Conservation (phyloP, 768 basidiomycete species). For the Boletellus emodensis region DNA sequence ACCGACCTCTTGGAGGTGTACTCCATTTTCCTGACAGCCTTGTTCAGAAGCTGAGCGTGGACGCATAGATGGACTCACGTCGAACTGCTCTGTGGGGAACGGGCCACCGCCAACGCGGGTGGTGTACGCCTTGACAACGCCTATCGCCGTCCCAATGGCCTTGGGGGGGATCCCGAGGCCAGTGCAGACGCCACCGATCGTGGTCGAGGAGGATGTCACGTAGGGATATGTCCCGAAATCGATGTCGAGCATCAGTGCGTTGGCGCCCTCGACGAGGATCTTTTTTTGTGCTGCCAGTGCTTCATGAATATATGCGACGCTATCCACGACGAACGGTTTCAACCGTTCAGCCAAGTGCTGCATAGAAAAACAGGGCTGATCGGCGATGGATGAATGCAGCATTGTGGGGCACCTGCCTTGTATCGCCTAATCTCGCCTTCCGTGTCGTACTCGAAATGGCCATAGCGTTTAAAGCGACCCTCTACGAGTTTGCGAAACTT, state of each 20-base stretch:
- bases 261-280: conserved; percentile 94
- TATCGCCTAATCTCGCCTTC: conserved; percentile 94
- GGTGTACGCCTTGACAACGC: conserved; percentile 97
- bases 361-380: neutral
- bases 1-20: conserved; percentile 90
- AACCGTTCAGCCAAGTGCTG: conserved; percentile 82
- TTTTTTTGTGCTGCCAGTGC: conserved; percentile 72
- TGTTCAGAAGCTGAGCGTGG: neutral
- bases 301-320: conserved; percentile 77
- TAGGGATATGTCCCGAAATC: conserved; percentile 98
- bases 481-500: conserved; percentile 97
- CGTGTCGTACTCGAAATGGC: conserved; percentile 96
- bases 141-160: conserved; percentile 79
- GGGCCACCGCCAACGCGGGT: conserved; percentile 98
- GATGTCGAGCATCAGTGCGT: conserved; percentile 97
- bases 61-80: conserved; percentile 46
- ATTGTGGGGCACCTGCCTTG: conserved; percentile 52
- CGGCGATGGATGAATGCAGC: neutral
- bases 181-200: conserved; percentile 94
- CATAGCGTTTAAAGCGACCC: conserved; percentile 96
- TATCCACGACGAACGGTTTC: conserved; percentile 86
- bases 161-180: conserved; percentile 96
- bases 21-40: conserved; percentile 61
- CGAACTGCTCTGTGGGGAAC: conserved; percentile 94
- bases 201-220: conserved; percentile 92